Base-by-base conservation (phyloP, 2,329 filamentous ascomycete species). In the Monilinia laxa region DNA sequence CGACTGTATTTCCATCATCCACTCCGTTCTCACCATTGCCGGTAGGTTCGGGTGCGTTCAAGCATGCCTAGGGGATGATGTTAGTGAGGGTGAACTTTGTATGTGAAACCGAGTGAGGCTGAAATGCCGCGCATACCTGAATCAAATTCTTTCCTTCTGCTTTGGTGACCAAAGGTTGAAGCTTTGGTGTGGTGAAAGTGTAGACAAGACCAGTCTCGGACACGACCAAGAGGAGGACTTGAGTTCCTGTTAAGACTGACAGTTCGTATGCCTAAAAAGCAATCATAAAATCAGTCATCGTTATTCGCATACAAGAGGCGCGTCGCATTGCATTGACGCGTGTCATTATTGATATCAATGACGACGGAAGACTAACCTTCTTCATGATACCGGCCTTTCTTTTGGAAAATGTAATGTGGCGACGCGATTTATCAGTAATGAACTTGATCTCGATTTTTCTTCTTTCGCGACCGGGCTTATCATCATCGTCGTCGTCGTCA, bases 371-470 rank as follows among this genome's bases (percentile, higher is more conserved):
- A 84, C 88, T 74, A 79, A 97, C 95, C 93, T 98, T 98, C 86
- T 99, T 98, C 95, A 99, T 98, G 81, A 99, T 98, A 75, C 95
- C 95, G 66, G 95, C 95, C 85, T 99, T 99, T 80, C 95, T 92
- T 88, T 99, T 99, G 74, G 94, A 98, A 80, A 99, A 98, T 76
- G 95, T 98, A 79, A 98, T 99, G 84, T 99, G 95, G 71, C 95
- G 91, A 82, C 95, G 93, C 82, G 94, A 98, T 85, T 99, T 99
- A 82, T 99, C 95, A 81, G 93, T 94, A 80, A 99, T 99, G 83
- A 99, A 99, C 86, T 99, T 99, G 83, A 99, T 99, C 82, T 99
- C 95, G 76, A 99, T 99, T 90, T 99, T 99, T 82, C 95, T 89
- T 78, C 95, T 90, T 86, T 98, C 95, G 80, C 95, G 93, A 77